Conservation (phyloP, 2,329 filamentous ascomycete species). For the Botrytis byssoidea region DNA sequence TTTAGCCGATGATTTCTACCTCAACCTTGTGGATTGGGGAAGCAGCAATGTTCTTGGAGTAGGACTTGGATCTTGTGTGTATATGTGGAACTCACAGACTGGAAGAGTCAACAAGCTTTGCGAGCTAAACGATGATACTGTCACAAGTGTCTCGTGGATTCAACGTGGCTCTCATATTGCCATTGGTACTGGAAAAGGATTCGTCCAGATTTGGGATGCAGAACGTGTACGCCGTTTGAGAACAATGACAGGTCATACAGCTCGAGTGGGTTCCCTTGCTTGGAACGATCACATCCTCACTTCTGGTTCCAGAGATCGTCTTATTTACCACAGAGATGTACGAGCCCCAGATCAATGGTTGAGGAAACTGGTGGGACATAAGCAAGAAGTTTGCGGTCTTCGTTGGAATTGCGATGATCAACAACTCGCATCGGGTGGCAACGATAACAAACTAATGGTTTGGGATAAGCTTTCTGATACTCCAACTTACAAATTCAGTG, state of each 20-base stretch:
- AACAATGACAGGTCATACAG: constrained; percentile 96
- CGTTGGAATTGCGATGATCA: constrained; percentile 97
- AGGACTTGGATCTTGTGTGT: constrained; percentile 87
- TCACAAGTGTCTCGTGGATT: constrained; percentile 98
- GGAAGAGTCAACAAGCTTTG: constrained; percentile 93
- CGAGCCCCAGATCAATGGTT: constrained; percentile 89
- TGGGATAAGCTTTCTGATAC: constrained; percentile 96
- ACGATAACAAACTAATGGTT: constrained; percentile 98
- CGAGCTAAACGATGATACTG: constrained; percentile 86
- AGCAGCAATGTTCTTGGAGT: constrained; percentile 93
- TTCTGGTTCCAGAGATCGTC: constrained; percentile 87
- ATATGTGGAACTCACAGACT: constrained; percentile 95
- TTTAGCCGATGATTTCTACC: constrained; percentile 93
- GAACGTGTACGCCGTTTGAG: constrained; percentile 79
- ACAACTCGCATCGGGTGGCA: constrained; percentile 91
- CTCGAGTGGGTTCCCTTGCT: constrained; percentile 86
- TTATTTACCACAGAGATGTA: constrained; percentile 95
- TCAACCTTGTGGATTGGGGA: constrained; percentile 97
- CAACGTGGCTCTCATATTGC: constrained; percentile 94
- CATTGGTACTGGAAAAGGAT: constrained; percentile 89
- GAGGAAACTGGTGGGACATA: constrained; percentile 84
- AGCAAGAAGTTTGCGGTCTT: constrained; percentile 95
- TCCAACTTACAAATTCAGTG: constrained; percentile 88
- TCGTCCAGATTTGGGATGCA: constrained; percentile 98
- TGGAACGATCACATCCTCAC: constrained; percentile 99